A percentile compares a stretch with the other conserved stretches of the same genome.
phyloP scores from a whole-genome alignment of 148 eudicot genomes.

The Limonium bicolor region DNA sequence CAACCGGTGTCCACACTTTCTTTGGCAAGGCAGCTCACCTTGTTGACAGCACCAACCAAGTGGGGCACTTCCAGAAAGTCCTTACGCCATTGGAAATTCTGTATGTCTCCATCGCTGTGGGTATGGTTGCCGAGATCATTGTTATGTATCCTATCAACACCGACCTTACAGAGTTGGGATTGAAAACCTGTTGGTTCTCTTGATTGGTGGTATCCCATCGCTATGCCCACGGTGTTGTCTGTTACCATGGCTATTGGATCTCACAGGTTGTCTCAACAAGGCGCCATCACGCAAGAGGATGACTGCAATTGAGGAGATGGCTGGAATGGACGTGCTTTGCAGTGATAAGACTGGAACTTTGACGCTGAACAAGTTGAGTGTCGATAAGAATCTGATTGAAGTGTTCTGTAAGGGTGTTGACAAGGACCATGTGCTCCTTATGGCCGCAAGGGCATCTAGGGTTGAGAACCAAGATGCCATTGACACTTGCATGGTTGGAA shows the following conservation, averaged over 20 bases:
- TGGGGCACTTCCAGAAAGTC: conserved; percentile 93
- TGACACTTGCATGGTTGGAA: conserved; percentile 88
- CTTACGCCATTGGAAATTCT: conserved; percentile 91
- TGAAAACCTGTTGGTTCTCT: conserved; percentile 81
- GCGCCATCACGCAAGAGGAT: conserved; percentile 97
- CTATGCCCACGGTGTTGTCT: conserved; percentile 94
- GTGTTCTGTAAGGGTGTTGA: conserved; percentile 78
- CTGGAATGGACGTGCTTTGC: conserved; percentile 97
- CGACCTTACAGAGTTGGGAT: conserved; percentile 67
- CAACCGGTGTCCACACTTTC: conserved; percentile 98
- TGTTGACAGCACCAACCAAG: conserved; percentile 97
- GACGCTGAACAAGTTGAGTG: conserved; percentile 83
- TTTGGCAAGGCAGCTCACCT: conserved; percentile 97
- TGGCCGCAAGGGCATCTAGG: conserved; percentile 91
- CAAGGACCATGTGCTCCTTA: conserved; percentile 60
- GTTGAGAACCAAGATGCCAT: conserved; percentile 95
- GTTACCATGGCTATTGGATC: conserved; percentile 99
- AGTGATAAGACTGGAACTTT: conserved; percentile 97
- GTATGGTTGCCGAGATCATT: conserved; percentile 66
- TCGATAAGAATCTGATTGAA: conserved; percentile 81
- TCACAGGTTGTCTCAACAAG: conserved; percentile 87
- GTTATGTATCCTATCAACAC: conserved; percentile 97
- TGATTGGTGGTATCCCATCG: conserved; percentile 98
- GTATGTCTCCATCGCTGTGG: conserved; percentile 84
- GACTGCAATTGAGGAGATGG: conserved; percentile 99